phyloP scores from a whole-genome alignment of 371 early-diverging fungal species.

The Catenaria anguillulae region DNA sequence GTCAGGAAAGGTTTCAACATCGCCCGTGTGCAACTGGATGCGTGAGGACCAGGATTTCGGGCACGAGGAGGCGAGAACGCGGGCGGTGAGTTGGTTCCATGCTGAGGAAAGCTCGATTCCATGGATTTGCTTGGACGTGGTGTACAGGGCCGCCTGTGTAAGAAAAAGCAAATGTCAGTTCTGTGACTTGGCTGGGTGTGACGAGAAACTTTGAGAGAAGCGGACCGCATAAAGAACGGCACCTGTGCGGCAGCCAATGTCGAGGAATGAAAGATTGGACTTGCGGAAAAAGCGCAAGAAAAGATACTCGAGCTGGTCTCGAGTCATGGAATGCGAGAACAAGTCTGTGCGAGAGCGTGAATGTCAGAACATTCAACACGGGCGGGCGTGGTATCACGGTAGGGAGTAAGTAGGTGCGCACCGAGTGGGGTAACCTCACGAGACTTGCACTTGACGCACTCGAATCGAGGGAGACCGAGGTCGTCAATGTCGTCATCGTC shows the following conservation, averaged over 20 bases:
- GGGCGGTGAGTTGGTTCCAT: too few relatives aligned
- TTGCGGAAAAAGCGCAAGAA: conserved; percentile 33
- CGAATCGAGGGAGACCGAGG: conserved; percentile 40
- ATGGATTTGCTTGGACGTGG: background rate
- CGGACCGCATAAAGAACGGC: conserved; percentile 45
- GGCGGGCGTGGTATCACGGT: too few relatives aligned
- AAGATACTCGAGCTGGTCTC: conserved; percentile 39
- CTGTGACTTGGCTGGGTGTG: too few relatives aligned
- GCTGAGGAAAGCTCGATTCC: background rate
- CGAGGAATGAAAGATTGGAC: conserved; percentile 34
- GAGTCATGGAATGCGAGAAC: conserved; percentile 47
- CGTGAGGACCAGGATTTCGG: too few relatives aligned
- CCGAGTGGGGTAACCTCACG: too few relatives aligned
- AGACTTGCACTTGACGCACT: conserved; percentile 44
- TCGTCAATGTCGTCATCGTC: conserved; percentile 49
- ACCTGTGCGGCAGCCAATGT: conserved; percentile 47
- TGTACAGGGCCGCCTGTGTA: conserved; percentile 23
- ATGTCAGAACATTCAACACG: too few relatives aligned
- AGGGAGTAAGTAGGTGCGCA: too few relatives aligned
- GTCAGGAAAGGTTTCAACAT: background rate
- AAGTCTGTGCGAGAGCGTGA: conserved; percentile 26
- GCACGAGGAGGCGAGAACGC: too few relatives aligned
- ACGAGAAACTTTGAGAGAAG: too few relatives aligned
- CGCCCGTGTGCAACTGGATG: background rate
- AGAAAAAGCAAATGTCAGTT: too few relatives aligned